Percentiles rank a stretch among this genome's conserved stretches.
Evolutionary conservation across 2,329 filamentous ascomycete genomes (phyloP).

Genomic region (Didymella sp.): DNA sequence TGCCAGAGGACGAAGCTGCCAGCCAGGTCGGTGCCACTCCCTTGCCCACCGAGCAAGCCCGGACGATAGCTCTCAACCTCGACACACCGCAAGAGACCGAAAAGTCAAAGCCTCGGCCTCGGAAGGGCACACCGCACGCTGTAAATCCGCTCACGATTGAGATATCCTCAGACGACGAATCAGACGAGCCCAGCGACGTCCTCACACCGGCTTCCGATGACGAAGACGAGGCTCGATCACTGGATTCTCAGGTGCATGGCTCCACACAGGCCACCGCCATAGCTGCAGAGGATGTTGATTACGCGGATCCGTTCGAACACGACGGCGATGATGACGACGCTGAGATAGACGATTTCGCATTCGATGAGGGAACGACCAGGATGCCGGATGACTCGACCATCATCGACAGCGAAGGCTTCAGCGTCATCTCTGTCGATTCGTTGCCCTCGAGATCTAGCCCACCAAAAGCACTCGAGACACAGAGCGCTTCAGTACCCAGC

Average conservation of each 20-base stretch:
- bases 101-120: slow-evolving; percentile 25
- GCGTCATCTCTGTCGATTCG: slow-evolving; percentile 59
- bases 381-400: slow-evolving; percentile 55
- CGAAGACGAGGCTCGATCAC: slow-evolving; percentile 20
- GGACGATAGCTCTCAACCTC: slow-evolving; percentile 10
- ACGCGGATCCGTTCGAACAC: slow-evolving; percentile 18
- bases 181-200: slow-evolving; percentile 31
- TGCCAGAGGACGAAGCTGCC: not conserved
- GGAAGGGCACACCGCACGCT: slow-evolving; percentile 40
- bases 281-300: not conserved
- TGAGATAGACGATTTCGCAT: slow-evolving; percentile 34
- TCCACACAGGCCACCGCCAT: not conserved
- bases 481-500: slow-evolving; percentile 10
- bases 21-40: slow-evolving; percentile 16
- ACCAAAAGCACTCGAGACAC: slow-evolving; percentile 19
- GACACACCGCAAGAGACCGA: slow-evolving; percentile 16
- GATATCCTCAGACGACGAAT: slow-evolving; percentile 32
- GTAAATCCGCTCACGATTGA: slow-evolving; percentile 26
- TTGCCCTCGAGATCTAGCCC: slow-evolving; percentile 49
- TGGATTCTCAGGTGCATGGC: not conserved
- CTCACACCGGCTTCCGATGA: slow-evolving; percentile 38
- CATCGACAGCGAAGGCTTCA: slow-evolving; percentile 59
- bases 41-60: slow-evolving; percentile 3
- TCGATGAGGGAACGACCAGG: slow-evolving; percentile 43
- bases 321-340: slow-evolving; percentile 30